A percentile compares a stretch with the other conserved stretches of the same genome.
Evolutionary conservation across 805 yeast genomes (phyloP).

Genomic region (Clavispora asparagi): DNA sequence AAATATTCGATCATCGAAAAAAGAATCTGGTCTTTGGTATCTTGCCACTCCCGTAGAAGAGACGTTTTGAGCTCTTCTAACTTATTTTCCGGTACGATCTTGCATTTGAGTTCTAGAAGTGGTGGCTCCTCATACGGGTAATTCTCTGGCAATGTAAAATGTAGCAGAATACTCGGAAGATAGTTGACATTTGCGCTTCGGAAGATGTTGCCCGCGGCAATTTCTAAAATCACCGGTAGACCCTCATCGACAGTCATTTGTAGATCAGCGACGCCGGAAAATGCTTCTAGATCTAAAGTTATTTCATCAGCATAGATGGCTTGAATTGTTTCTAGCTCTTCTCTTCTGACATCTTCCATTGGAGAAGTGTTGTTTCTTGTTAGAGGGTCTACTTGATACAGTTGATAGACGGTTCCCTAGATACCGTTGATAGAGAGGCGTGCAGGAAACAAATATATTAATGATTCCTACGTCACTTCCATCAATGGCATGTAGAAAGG

Average conservation of each 20-base stretch:
- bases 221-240: constrained; percentile 8
- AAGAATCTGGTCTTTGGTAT: constrained; percentile 32
- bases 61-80: constrained; percentile 10
- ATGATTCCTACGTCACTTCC: too few species aligned
- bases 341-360: constrained; percentile 16
- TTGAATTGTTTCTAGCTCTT: constrained; percentile 37
- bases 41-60: constrained; percentile 29
- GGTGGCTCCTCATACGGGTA: constrained; percentile 34
- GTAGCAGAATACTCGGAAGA: constrained; percentile 27
- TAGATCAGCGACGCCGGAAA: neutral
- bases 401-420: too few species aligned
- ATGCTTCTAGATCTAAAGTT: constrained; percentile 3
- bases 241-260: constrained; percentile 11
- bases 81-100: constrained; percentile 23
- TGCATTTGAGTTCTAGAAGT: constrained; percentile 17
- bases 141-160: constrained; percentile 23
- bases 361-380: neutral
- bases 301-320: constrained; percentile 38
- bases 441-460: too few species aligned
- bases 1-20: constrained; percentile 41
- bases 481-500: too few species aligned
- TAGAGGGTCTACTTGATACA: too few species aligned
- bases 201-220: neutral
- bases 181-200: constrained; percentile 11
- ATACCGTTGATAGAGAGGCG: too few species aligned